Conservation (phyloP, 192 early-diverging fungal genomes). For the Rhizoclosmatium sp. region DNA sequence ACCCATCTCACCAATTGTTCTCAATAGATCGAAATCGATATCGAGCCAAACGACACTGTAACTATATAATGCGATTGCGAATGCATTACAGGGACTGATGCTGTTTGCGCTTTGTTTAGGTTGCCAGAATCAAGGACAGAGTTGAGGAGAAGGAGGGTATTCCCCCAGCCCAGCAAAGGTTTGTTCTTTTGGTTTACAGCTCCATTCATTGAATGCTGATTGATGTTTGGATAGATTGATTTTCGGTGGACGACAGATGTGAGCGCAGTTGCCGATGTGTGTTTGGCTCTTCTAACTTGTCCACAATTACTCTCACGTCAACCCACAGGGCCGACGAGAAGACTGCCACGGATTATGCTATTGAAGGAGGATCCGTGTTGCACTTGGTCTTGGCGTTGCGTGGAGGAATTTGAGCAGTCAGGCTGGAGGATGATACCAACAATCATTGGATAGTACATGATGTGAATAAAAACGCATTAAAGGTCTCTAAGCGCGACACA, state of each 20-base stretch:
- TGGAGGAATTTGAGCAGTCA: constrained; percentile 65
- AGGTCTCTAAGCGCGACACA: neutral
- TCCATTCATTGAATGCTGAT: neutral
- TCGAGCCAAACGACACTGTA: constrained; percentile 80
- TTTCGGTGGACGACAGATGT: constrained; percentile 95
- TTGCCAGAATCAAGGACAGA: constrained; percentile 87
- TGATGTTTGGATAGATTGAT: constrained; percentile 68
- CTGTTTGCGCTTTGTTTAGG: constrained; percentile 41
- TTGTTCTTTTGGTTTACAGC: neutral
- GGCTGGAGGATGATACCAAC: too few species aligned
- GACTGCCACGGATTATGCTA: constrained; percentile 69
- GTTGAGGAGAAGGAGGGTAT: constrained; percentile 98
- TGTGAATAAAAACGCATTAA: too few species aligned
- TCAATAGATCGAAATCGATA: constrained; percentile 86
- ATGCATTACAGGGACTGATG: neutral
- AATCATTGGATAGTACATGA: too few species aligned
- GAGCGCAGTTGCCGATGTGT: constrained; percentile 35
- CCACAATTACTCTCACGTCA: neutral
- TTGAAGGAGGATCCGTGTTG: constrained; percentile 82
- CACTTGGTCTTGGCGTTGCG: constrained; percentile 96
- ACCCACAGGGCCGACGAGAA: constrained; percentile 78
- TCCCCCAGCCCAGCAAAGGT: constrained; percentile 93
- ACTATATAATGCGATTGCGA: neutral
- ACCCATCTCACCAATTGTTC: neutral
- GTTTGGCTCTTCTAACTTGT: neutral